Percentiles rank a stretch among this genome's conserved stretches.
These are phyloP conservation scores for Postia placenta DNA, from an alignment of 768 basidiomycete species.

Conservation along the genomic window DNA sequence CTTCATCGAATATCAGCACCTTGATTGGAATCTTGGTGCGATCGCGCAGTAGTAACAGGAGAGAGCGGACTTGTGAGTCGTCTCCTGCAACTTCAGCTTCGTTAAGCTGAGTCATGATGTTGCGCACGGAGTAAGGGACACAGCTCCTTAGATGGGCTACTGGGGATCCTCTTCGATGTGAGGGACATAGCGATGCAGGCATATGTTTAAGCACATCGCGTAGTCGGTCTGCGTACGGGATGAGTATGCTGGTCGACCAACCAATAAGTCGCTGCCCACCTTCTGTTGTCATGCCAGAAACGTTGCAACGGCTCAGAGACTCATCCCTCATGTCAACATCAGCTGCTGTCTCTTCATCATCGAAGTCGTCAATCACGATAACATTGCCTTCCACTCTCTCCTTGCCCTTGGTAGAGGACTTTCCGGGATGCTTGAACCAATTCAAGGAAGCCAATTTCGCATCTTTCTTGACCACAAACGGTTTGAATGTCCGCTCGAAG, in stretches of 20 bases:
- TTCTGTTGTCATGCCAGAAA: too few relatives aligned
- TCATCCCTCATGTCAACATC: slow-evolving; percentile 16
- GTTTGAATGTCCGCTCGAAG: slow-evolving; percentile 71
- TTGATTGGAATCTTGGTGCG: slow-evolving; percentile 66
- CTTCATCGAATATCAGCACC: slow-evolving; percentile 76
- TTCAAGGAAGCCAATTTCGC: slow-evolving; percentile 67
- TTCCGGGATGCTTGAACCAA: slow-evolving; percentile 44
- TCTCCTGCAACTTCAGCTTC: slow-evolving; percentile 79
- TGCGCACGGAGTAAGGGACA: slow-evolving; percentile 33
- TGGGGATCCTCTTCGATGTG: slow-evolving; percentile 26
- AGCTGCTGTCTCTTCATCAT: slow-evolving; percentile 17
- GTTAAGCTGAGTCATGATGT: slow-evolving; percentile 55
- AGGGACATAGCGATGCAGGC: slow-evolving; percentile 11
- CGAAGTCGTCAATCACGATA: slow-evolving; percentile 58
- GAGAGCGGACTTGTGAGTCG: slow-evolving; percentile 55
- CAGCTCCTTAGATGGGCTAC: slow-evolving; percentile 24
- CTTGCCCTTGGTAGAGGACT: slow-evolving; percentile 14
- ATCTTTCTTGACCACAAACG: slow-evolving; percentile 75
- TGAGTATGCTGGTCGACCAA: too few relatives aligned
- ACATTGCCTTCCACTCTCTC: slow-evolving; percentile 33
- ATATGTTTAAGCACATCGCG: slow-evolving; percentile 12
- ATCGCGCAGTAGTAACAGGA: slow-evolving; percentile 57
- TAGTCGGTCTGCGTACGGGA: slow-evolving; percentile 15
- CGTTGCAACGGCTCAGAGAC: too few relatives aligned
- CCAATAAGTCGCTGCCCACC: too few relatives aligned